Conservation (phyloP, 768 basidiomycete species). For the Favolaschia claudopus region DNA sequence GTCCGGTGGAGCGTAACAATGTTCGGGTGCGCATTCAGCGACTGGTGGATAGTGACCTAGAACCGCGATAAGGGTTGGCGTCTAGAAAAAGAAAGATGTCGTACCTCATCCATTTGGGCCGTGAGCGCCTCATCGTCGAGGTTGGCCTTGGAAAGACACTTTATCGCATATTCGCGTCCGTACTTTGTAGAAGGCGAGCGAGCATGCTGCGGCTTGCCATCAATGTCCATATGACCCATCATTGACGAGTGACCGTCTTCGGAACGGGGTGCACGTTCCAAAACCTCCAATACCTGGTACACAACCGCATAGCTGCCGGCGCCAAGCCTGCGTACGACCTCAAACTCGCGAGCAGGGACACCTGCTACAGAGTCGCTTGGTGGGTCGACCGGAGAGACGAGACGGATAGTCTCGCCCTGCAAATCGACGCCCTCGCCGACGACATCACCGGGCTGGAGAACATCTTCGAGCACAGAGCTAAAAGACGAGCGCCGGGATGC, state of each 20-base stretch:
- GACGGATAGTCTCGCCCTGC: conserved; percentile 70
- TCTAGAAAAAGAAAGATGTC: conserved; percentile 26
- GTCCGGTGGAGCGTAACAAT: conserved; percentile 96
- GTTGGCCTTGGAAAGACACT: conserved; percentile 94
- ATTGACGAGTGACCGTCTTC: conserved; percentile 66
- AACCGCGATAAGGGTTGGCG: conserved; percentile 16
- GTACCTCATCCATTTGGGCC: conserved; percentile 90
- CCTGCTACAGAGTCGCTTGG: conserved; percentile 44
- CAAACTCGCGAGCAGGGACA: conserved; percentile 72
- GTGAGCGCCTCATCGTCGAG: conserved; percentile 87
- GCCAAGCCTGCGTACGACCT: conserved; percentile 87
- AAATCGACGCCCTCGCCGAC: conserved; percentile 73
- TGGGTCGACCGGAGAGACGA: conserved; percentile 50
- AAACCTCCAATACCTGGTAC: conserved; percentile 85
- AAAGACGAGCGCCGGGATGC: conserved; percentile 44
- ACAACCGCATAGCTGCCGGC: conserved; percentile 94
- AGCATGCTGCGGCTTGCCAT: conserved; percentile 43
- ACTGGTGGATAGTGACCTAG: conserved; percentile 94
- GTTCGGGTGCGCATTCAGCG: conserved; percentile 87
- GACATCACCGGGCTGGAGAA: conserved; percentile 75
- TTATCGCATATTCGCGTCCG: conserved; percentile 91
- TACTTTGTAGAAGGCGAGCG: conserved; percentile 55
- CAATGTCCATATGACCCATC: conserved; percentile 63
- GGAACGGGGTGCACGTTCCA: conserved; percentile 54
- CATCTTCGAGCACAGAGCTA: conserved; percentile 60